These are phyloP conservation scores for Mallotus nudiflorus DNA, from an alignment of 345 rosid genomes.

Conservation along the genomic window DNA sequence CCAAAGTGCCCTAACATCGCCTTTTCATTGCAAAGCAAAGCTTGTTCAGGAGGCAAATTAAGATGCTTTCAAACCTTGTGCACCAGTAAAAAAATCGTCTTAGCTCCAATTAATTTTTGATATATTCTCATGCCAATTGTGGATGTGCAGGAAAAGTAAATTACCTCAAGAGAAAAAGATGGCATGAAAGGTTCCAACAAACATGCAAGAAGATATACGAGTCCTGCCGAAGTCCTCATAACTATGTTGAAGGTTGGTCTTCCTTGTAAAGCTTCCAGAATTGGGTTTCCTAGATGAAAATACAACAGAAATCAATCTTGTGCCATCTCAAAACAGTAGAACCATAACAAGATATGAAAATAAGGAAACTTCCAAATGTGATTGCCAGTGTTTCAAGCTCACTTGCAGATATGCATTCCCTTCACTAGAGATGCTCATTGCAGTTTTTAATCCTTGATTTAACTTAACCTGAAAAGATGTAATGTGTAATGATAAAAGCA, in stretches of 20 bases:
- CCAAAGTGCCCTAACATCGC: slow-evolving; percentile 77
- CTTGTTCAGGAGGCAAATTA: slow-evolving; percentile 55
- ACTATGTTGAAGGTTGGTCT: slow-evolving; percentile 67
- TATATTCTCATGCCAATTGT: background rate
- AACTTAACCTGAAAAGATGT: slow-evolving; percentile 74
- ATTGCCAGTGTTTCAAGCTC: slow-evolving; percentile 14
- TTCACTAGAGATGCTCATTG: slow-evolving; percentile 85
- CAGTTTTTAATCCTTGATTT: slow-evolving; percentile 83
- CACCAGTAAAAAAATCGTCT: slow-evolving; percentile 10
- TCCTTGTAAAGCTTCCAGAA: slow-evolving; percentile 92
- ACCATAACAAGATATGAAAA: background rate
- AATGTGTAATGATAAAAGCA: background rate
- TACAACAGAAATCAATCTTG: slow-evolving; percentile 4
- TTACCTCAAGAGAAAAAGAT: slow-evolving; percentile 88
- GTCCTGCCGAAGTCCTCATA: slow-evolving; percentile 75
- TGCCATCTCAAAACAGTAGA: slow-evolving; percentile 16
- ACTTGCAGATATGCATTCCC: slow-evolving; percentile 93
- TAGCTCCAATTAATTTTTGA: background rate
- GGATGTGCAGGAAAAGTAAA: slow-evolving; percentile 11
- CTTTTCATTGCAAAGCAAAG: slow-evolving; percentile 71
- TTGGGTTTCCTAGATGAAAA: slow-evolving; percentile 61
- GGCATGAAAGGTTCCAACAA: slow-evolving; percentile 95
- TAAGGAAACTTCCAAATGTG: background rate
- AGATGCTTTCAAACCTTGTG: slow-evolving; percentile 86
- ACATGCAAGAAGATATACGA: slow-evolving; percentile 81